Evolutionary conservation across 257 asterid species (phyloP).

Genomic region (Scutellaria barbata): DNA sequence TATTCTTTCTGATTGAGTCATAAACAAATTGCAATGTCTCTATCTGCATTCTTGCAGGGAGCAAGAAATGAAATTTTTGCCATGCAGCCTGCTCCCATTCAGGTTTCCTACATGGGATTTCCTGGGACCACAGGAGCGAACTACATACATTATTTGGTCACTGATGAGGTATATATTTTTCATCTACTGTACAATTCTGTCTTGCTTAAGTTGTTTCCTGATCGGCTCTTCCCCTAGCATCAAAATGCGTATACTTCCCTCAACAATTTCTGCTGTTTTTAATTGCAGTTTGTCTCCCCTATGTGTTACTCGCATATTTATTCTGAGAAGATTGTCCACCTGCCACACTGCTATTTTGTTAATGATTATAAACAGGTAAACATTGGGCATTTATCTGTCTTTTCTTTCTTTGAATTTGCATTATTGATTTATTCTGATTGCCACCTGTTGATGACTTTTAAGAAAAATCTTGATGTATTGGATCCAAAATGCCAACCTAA

Average conservation of each 20-base stretch:
- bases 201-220: background rate
- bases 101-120: conserved; percentile 99
- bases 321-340: conserved; percentile 93
- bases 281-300: conserved; percentile 93
- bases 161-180: conserved; percentile 74
- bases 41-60: conserved; percentile 59
- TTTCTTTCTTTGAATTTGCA: background rate
- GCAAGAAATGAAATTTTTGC: conserved; percentile 99
- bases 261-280: conserved; percentile 24
- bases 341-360: conserved; percentile 97
- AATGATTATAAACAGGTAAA: conserved; percentile 96
- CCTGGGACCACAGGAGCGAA: conserved; percentile 99
- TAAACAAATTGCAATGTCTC: conserved; percentile 23
- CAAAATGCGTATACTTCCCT: background rate
- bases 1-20: conserved; percentile 7
- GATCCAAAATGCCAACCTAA: conserved; percentile 77
- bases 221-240: background rate
- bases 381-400: background rate
- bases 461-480: conserved; percentile 95
- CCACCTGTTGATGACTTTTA: conserved; percentile 28
- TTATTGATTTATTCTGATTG: conserved; percentile 29
- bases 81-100: conserved; percentile 99
- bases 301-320: conserved; percentile 74
- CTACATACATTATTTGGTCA: conserved; percentile 89
- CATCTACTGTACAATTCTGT: conserved; percentile 4